Base-by-base conservation (phyloP, 2,329 filamentous ascomycete species). In the Venturia aucupariae region DNA sequence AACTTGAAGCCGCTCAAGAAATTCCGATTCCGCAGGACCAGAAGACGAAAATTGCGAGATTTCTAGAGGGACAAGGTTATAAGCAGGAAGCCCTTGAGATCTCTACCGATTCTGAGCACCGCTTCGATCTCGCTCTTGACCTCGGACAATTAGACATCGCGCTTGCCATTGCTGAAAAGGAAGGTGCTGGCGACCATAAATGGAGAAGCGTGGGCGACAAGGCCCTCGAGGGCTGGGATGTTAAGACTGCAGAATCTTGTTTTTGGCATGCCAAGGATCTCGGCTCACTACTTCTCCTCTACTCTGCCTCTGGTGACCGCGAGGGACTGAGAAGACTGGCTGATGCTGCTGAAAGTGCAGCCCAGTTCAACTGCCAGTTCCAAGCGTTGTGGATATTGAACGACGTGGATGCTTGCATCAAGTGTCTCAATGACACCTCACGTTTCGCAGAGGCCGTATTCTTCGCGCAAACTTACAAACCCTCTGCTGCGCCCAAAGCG, bases 151-250 rank as follows among this genome's bases (percentile, higher is more conserved):
- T 97, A 17, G 84, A 92, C 48, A 90, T 93, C 71, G 93, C 93
- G 0, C 83, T 96, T 3, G 87, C 92, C 66, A 86, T 97, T 61
- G 93, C 94, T 7, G 84, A 87, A 48, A 82, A 89, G 74, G 89
- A 91, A 13, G 89, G 97, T 68, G 90, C 87, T 1, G 61, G 32
- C 35, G 94, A 97, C 75, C 93, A 97, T 78, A 96, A 96, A 78
- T 99, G 94, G 94, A 97, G 97, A 83, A 92, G 86, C 3, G 90
- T 99, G 4, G 94, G 94, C 66, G 94, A 99, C 70, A 90, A 92
- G 1, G 94, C 94, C 1, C 83, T 99, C 48, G 79, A 86, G 11
- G 88, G 81, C 1, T 99, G 93, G 94, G 88, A 99, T 71, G 83
- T 99, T 41, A 81, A 84, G 5, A 84, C 97, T 2, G 94, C 94